phyloP scores from a whole-genome alignment of 169 alveolate species.

The Plasmodium billcollinsi region DNA sequence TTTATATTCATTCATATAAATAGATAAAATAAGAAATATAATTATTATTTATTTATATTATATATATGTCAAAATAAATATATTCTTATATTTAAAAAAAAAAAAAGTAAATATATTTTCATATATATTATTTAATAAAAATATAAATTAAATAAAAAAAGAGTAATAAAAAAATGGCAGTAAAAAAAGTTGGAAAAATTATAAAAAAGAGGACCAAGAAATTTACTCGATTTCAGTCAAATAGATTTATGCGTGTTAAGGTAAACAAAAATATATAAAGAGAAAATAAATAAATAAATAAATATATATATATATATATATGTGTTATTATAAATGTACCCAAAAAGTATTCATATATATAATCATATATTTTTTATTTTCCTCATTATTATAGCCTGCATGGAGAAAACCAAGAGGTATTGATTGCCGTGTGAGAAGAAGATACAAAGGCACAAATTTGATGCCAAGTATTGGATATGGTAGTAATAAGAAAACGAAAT shows the following conservation, averaged over 20 bases:
- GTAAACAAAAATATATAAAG: slow-evolving; percentile 78
- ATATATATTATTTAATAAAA: not conserved
- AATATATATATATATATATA: not conserved
- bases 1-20: no score
- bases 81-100: not conserved
- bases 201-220: slow-evolving; percentile 95
- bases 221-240: slow-evolving; percentile 96
- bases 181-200: slow-evolving; percentile 87
- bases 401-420: slow-evolving; percentile 99
- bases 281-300: slow-evolving; percentile 8
- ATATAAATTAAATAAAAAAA: slow-evolving; percentile 5
- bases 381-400: slow-evolving; percentile 80
- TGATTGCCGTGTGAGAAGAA: slow-evolving; percentile 97
- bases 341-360: not conserved
- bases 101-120: not conserved
- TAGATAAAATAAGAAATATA: no score
- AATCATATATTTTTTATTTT: not conserved
- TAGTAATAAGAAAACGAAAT: slow-evolving; percentile 94
- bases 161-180: slow-evolving; percentile 79
- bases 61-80: not conserved
- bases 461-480: slow-evolving; percentile 98
- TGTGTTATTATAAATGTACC: not conserved
- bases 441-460: slow-evolving; percentile 95
- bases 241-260: slow-evolving; percentile 94
- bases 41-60: no score